Percentiles rank a stretch among this genome's conserved stretches.
Evolutionary conservation across 2,329 filamentous ascomycete genomes (phyloP).

Genomic region (Botrytis pseudocinerea): DNA sequence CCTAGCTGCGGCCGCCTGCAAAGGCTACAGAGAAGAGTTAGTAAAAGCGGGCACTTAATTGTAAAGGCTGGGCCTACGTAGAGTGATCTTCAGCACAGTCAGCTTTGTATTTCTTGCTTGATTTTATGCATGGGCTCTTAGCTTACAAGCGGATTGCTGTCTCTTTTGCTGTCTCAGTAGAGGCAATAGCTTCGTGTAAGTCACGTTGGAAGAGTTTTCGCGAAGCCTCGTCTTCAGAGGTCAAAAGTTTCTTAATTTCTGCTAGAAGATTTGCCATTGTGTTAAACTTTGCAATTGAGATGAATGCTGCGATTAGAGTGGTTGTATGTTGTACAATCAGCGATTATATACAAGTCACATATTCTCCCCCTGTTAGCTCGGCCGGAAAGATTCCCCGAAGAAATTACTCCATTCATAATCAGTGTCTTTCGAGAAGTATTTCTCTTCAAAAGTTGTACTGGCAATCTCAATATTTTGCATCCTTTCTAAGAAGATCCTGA

Average conservation of each 20-base stretch:
- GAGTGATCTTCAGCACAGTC: neutral
- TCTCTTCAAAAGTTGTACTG: neutral
- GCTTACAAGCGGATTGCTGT: neutral
- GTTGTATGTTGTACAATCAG: neutral
- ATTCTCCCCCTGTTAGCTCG: neutral
- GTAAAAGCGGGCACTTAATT: neutral
- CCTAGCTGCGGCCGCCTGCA: neutral
- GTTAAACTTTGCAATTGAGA: neutral
- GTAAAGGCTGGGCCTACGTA: neutral
- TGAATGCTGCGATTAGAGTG: neutral
- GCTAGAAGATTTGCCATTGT: neutral
- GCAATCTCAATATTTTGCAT: neutral
- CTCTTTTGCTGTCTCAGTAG: neutral
- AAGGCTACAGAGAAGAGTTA: neutral
- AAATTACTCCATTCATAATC: neutral
- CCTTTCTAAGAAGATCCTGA: neutral
- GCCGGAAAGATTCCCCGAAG: neutral
- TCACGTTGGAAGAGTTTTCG: neutral
- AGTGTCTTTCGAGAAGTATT: neutral
- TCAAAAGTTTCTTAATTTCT: neutral
- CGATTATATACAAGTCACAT: neutral
- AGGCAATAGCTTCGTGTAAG: neutral
- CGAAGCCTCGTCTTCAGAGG: neutral
- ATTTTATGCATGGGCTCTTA: neutral
- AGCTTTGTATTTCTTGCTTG: neutral